These are phyloP conservation scores for Gentiana straminea DNA, from an alignment of 257 asterid genomes.

Conservation along the genomic window DNA sequence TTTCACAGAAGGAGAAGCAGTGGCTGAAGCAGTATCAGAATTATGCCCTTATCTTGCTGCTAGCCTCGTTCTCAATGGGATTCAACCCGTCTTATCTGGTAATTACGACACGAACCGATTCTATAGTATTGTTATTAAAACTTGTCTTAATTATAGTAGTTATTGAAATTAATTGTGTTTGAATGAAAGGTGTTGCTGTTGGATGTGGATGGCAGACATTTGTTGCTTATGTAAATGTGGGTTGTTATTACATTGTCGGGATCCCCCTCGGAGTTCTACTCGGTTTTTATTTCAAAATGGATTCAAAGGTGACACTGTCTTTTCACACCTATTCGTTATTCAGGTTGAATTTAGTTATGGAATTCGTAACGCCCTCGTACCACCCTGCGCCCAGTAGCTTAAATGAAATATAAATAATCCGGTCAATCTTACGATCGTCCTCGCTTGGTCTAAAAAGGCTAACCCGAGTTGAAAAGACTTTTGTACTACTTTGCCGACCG, in stretches of 20 bases:
- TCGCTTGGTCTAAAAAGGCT: too few relatives aligned
- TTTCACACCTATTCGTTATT: too few relatives aligned
- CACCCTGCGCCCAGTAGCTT: too few relatives aligned
- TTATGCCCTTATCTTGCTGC: slow-evolving; percentile 21
- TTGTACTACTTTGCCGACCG: too few relatives aligned
- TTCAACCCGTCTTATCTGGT: slow-evolving; percentile 27
- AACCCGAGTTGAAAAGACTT: too few relatives aligned
- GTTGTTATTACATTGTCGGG: slow-evolving; percentile 26
- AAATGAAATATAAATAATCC: too few relatives aligned
- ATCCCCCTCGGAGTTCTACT: slow-evolving; percentile 21
- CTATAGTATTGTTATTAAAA: too few relatives aligned
- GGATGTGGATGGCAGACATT: slow-evolving; percentile 37
- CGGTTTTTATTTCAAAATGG: slow-evolving; percentile 20
- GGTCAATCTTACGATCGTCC: too few relatives aligned
- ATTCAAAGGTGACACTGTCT: slow-evolving; percentile 21
- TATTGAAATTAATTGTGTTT: too few relatives aligned
- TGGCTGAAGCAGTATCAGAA: slow-evolving; percentile 22
- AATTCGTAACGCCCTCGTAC: too few relatives aligned
- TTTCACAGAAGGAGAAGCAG: slow-evolving; percentile 30
- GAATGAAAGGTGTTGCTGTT: slow-evolving; percentile 23
- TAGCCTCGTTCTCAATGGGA: slow-evolving; percentile 20
- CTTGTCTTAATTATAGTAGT: too few relatives aligned
- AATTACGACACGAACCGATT: not conserved
- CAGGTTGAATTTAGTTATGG: too few relatives aligned
- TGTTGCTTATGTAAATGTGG: slow-evolving; percentile 28